Conservation (phyloP, 169 alveolate species). For the Plasmodium coatneyi region DNA sequence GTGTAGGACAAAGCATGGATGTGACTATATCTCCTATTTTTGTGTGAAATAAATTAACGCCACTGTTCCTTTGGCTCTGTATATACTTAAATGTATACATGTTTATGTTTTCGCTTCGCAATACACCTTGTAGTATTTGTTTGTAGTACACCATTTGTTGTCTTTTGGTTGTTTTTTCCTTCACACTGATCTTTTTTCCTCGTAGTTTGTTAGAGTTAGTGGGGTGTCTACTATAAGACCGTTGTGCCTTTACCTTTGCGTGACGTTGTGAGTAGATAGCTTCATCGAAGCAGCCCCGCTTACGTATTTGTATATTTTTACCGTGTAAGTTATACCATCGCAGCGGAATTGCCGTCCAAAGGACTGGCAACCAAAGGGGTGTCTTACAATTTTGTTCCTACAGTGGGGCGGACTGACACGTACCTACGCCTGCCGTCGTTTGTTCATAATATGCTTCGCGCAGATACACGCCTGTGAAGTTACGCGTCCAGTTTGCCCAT, state of each 20-base stretch:
- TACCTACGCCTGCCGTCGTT: not conserved
- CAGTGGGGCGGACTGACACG: not conserved
- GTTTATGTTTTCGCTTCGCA: not conserved
- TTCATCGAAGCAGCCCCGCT: not conserved
- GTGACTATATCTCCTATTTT: not conserved
- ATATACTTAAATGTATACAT: slow-evolving; percentile 2
- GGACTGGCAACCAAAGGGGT: not conserved
- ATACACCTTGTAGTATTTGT: not conserved
- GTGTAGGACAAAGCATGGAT: not conserved
- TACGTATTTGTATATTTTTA: not conserved
- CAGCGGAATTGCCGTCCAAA: not conserved
- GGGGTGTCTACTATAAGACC: not conserved
- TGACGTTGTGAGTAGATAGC: not conserved
- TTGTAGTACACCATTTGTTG: not conserved
- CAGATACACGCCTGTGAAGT: not conserved
- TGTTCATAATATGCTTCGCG: not conserved
- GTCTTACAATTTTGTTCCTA: not conserved
- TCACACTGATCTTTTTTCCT: not conserved
- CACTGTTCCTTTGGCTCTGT: not conserved
- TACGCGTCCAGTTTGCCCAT: not conserved
- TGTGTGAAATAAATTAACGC: not conserved
- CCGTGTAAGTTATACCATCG: not conserved
- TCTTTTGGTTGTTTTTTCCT: not conserved
- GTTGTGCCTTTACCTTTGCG: not conserved
- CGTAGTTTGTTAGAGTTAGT: not conserved